These are phyloP conservation scores for Xylaria sp. DNA, from an alignment of 2,329 filamentous ascomycete genomes.

Conservation along the genomic window DNA sequence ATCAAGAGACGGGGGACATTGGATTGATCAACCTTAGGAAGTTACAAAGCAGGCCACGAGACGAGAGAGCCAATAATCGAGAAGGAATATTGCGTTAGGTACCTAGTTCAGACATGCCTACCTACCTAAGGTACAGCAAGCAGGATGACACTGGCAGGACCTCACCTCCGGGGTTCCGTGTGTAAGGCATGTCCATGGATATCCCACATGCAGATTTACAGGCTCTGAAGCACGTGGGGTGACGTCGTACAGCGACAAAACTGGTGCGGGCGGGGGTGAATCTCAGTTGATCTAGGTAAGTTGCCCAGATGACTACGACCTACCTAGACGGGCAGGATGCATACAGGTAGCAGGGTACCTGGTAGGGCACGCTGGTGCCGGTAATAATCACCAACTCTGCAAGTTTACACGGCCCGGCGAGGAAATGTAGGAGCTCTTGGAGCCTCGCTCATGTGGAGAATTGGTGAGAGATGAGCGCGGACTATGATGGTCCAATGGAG, in stretches of 20 bases:
- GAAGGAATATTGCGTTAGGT: background rate
- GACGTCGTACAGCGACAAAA: slow-evolving; percentile 27
- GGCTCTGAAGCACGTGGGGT: slow-evolving; percentile 14
- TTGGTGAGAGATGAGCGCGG: slow-evolving; percentile 47
- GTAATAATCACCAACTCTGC: too few species aligned
- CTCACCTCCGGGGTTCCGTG: too few species aligned
- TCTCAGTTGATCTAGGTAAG: background rate
- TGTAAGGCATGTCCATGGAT: background rate
- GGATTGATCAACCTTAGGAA: background rate
- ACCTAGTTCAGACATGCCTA: too few species aligned
- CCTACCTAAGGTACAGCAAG: too few species aligned
- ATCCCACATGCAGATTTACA: slow-evolving; percentile 7
- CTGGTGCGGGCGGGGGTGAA: slow-evolving; percentile 10
- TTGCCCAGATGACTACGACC: too few species aligned
- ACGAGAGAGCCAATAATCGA: background rate
- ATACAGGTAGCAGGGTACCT: background rate
- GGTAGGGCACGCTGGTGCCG: too few species aligned
- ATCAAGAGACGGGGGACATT: slow-evolving; percentile 25
- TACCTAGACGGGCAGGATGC: background rate
- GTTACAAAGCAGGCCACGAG: background rate
- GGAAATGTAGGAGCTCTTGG: slow-evolving; percentile 53
- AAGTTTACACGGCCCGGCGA: too few species aligned
- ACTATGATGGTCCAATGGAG: slow-evolving; percentile 55
- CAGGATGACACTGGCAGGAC: too few species aligned
- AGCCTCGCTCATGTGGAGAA: slow-evolving; percentile 52